Evolutionary conservation across 169 alveolate species (phyloP).

Genomic region (Plasmodium reichenowi): DNA sequence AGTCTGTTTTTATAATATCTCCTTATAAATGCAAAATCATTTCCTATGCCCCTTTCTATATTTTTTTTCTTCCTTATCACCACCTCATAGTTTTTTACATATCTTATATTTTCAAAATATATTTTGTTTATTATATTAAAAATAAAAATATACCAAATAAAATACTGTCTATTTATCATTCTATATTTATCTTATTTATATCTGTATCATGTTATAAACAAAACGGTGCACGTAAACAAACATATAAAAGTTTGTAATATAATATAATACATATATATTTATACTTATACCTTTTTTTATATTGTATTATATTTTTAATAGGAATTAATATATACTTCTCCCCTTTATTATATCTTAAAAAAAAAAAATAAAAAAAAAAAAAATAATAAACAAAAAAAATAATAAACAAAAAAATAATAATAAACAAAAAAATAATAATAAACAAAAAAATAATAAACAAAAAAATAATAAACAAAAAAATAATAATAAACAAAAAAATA

Average conservation of each 20-base stretch:
- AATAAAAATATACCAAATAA: not conserved
- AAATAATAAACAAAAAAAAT: too few relatives aligned
- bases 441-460: too few relatives aligned
- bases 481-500: too few relatives aligned
- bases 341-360: too few relatives aligned
- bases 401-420: too few relatives aligned
- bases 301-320: not conserved
- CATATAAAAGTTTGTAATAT: not conserved
- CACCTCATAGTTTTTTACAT: not conserved
- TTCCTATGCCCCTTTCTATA: not conserved
- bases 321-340: too few relatives aligned
- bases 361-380: too few relatives aligned
- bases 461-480: too few relatives aligned
- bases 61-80: not conserved
- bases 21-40: not conserved
- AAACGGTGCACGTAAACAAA: too few relatives aligned
- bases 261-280: not conserved
- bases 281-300: not conserved
- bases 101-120: not conserved
- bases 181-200: not conserved
- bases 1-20: not conserved
- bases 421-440: too few relatives aligned
- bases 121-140: not conserved
- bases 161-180: conserved; percentile 5
- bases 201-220: too few relatives aligned